Percentiles rank a stretch among this genome's conserved stretches.
Evolutionary conservation across 257 asterid species (phyloP).

Genomic region (Ilex asprella): DNA sequence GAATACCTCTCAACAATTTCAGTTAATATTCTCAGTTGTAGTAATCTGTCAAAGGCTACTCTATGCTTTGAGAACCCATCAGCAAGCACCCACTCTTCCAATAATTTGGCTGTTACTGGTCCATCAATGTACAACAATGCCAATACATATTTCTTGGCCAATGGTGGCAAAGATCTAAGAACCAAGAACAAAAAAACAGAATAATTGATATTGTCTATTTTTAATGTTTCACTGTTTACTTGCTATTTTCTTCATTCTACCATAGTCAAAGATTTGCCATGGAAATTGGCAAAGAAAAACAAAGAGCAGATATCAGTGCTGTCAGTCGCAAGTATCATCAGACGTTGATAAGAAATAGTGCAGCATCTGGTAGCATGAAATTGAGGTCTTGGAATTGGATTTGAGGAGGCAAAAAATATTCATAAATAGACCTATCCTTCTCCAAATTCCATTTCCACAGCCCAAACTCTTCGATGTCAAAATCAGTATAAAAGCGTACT

Average conservation of each 20-base stretch:
- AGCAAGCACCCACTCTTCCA: constrained; percentile 89
- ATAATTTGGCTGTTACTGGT: constrained; percentile 53
- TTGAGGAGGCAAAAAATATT: too few species aligned
- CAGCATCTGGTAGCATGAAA: too few species aligned
- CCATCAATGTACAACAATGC: constrained; percentile 66
- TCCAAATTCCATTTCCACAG: too few species aligned
- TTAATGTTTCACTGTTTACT: not conserved
- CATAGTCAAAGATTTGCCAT: not conserved
- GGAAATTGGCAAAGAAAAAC: too few species aligned
- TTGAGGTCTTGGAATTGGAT: too few species aligned
- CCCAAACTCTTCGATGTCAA: too few species aligned
- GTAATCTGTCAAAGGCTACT: constrained; percentile 76
- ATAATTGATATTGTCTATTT: not conserved
- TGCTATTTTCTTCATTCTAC: too few species aligned
- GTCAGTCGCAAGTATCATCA: too few species aligned
- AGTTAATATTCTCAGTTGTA: constrained; percentile 72
- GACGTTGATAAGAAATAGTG: too few species aligned
- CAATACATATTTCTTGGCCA: constrained; percentile 89
- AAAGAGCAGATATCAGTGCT: too few species aligned
- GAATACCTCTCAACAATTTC: constrained; percentile 79
- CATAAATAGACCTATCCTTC: too few species aligned
- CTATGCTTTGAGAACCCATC: constrained; percentile 84
- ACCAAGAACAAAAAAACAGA: constrained; percentile 2
- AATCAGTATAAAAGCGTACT: too few species aligned
- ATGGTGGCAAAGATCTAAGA: constrained; percentile 81